Evolutionary conservation across 768 basidiomycete species (phyloP).

Genomic region (Tremella mesenterica): DNA sequence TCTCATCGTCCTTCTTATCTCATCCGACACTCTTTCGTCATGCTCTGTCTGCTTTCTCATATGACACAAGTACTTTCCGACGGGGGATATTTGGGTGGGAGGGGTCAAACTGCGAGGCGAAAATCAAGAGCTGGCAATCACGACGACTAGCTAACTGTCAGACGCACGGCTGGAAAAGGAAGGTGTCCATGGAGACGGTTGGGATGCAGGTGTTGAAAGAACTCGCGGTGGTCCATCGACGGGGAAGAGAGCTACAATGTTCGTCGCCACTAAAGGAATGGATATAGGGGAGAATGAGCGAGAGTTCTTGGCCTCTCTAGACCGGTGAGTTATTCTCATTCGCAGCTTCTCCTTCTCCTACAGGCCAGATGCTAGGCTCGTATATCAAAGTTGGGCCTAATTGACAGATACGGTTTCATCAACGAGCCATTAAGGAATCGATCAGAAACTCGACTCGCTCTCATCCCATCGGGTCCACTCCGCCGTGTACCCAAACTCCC

Average conservation of each 20-base stretch:
- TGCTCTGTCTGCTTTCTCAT: no score
- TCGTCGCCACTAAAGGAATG: conserved; percentile 46
- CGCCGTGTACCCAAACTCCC: conserved; percentile 52
- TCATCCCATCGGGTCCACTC: conserved; percentile 56
- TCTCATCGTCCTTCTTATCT: no score
- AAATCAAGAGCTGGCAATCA: background rate
- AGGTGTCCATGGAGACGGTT: conserved; percentile 92
- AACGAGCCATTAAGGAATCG: conserved; percentile 52
- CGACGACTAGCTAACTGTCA: conserved; percentile 1
- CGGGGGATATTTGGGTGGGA: no score
- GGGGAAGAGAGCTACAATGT: conserved; percentile 42
- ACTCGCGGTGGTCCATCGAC: conserved; percentile 56
- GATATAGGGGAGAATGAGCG: conserved; percentile 68
- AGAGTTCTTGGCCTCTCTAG: conserved; percentile 63
- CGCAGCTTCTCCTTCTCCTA: background rate
- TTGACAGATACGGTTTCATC: conserved; percentile 81
- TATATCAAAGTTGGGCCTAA: background rate
- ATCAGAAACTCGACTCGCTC: conserved; percentile 69
- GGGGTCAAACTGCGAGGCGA: no score
- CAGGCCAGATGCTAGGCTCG: background rate
- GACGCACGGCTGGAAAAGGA: conserved; percentile 75
- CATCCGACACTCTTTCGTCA: no score
- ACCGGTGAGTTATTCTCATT: conserved; percentile 57
- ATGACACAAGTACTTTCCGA: no score
- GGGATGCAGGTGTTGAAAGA: conserved; percentile 85